These are phyloP conservation scores for Heterobasidion annosum DNA, from an alignment of 1,284 basidiomycete genomes.

Conservation along the genomic window DNA sequence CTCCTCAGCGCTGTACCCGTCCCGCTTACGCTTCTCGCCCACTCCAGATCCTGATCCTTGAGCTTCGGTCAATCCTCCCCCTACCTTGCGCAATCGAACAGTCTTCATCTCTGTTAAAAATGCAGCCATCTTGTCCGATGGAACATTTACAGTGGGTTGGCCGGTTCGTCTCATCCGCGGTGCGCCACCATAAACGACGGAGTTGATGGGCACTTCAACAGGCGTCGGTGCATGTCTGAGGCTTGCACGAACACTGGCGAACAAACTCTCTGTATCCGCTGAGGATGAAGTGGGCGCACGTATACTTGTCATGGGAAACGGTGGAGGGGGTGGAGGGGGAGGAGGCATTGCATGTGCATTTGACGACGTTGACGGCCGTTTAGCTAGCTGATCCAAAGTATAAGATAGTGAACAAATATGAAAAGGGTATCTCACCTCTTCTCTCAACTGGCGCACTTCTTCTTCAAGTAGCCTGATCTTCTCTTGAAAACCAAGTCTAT, in stretches of 20 bases:
- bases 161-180: constrained; percentile 34
- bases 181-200: constrained; percentile 16
- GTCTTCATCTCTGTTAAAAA: constrained; percentile 74
- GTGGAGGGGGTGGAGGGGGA: constrained; percentile 30
- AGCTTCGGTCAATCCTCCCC: constrained; percentile 9
- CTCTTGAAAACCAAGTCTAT: constrained; percentile 47
- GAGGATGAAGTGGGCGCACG: constrained; percentile 10
- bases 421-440: constrained; percentile 38
- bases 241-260: constrained; percentile 49
- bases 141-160: constrained; percentile 58
- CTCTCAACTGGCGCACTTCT: constrained; percentile 51
- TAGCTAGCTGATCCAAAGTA: constrained; percentile 35
- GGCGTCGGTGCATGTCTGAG: constrained; percentile 51
- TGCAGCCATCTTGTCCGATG: constrained; percentile 71
- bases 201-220: constrained; percentile 56
- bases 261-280: constrained; percentile 30
- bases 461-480: constrained; percentile 58
- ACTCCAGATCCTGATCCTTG: background rate
- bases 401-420: background rate
- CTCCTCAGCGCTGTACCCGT: background rate
- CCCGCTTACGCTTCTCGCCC: constrained; percentile 2
- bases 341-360: constrained; percentile 25
- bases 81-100: constrained; percentile 50
- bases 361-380: constrained; percentile 19
- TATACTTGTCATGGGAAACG: background rate